Percentiles rank a stretch among this genome's conserved stretches.
phyloP scores from a whole-genome alignment of 345 rosid genomes.

The Hibiscus mutabilis region DNA sequence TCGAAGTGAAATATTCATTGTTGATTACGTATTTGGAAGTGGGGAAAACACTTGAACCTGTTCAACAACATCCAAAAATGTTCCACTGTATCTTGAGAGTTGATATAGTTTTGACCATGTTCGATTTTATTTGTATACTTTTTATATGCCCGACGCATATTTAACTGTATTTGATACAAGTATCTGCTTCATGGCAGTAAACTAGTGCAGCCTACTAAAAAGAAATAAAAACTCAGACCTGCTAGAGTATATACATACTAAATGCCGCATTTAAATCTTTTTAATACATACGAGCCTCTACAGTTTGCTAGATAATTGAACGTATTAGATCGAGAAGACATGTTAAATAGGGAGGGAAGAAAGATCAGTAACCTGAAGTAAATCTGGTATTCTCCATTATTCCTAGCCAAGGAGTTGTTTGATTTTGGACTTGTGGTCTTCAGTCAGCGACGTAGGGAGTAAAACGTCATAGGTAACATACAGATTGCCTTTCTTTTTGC shows the following conservation, averaged over 20 bases:
- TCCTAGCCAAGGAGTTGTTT: conserved; percentile 59
- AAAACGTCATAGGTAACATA: conserved; percentile 82
- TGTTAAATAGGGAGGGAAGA: background rate
- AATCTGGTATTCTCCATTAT: background rate
- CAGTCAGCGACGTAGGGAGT: conserved; percentile 74
- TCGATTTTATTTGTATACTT: too few relatives aligned
- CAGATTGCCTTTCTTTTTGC: conserved; percentile 83
- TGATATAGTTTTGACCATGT: too few relatives aligned
- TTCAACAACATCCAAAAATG: too few relatives aligned
- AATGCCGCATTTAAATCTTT: background rate
- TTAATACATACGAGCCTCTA: background rate
- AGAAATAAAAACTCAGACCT: too few relatives aligned
- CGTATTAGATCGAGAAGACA: background rate
- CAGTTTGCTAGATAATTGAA: background rate
- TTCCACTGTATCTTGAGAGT: too few relatives aligned
- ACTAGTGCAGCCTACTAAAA: too few relatives aligned
- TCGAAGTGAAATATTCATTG: too few relatives aligned
- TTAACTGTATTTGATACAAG: too few relatives aligned
- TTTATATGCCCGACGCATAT: too few relatives aligned
- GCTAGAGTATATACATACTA: background rate
- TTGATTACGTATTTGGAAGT: too few relatives aligned
- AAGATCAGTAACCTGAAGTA: background rate
- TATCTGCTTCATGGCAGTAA: too few relatives aligned
- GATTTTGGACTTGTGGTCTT: conserved; percentile 80
- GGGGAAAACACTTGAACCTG: too few relatives aligned